phyloP scores from a whole-genome alignment of 2,329 filamentous ascomycete species.

The Aureobasidium sp. region DNA sequence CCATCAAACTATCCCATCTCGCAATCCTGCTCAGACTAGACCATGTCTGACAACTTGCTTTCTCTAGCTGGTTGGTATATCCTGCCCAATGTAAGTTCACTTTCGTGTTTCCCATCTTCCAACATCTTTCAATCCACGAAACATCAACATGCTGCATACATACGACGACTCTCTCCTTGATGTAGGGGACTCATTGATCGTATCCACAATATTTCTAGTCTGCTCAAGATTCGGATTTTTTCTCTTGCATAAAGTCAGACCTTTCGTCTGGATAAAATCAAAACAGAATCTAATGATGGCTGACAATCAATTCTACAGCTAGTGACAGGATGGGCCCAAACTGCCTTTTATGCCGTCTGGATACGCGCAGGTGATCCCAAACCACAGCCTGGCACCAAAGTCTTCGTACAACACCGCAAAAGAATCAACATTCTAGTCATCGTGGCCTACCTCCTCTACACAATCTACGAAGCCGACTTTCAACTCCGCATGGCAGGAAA shows the following conservation, averaged over 20 bases:
- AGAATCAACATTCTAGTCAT: constrained; percentile 79
- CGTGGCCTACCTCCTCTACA: constrained; percentile 76
- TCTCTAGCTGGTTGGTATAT: constrained; percentile 54
- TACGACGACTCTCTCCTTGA: not conserved
- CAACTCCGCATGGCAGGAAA: constrained; percentile 61
- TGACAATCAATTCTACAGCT: constrained; percentile 43
- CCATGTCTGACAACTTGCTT: constrained; percentile 37
- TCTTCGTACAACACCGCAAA: constrained; percentile 64
- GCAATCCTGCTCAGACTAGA: not conserved
- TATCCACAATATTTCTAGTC: not conserved
- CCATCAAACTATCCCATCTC: not conserved
- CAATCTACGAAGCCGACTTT: constrained; percentile 84
- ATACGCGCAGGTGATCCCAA: constrained; percentile 84
- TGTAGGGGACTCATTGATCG: not conserved
- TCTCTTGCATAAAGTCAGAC: not conserved
- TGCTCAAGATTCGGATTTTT: not conserved
- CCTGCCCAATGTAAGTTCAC: constrained; percentile 47
- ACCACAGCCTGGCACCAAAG: constrained; percentile 57
- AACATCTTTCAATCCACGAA: not conserved
- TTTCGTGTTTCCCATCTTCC: not conserved
- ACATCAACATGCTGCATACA: not conserved
- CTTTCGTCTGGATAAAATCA: not conserved
- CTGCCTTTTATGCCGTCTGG: constrained; percentile 75
- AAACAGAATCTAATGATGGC: not conserved
- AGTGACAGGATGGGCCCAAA: constrained; percentile 67